Conservation (phyloP, 1,284 basidiomycete genomes). For the Coniferiporia weirii region DNA sequence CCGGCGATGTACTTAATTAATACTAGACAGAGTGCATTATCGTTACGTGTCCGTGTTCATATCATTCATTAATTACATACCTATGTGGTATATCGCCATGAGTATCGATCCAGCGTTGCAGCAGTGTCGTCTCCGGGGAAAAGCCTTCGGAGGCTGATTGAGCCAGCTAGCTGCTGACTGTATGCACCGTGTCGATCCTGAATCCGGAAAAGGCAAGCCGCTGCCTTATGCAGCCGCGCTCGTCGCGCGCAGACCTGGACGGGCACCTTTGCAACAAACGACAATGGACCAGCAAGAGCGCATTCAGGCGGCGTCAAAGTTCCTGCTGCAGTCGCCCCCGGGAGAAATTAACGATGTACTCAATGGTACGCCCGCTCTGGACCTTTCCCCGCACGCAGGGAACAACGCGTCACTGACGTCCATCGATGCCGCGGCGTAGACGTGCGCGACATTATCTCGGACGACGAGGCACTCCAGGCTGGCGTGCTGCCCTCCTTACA, state of each 20-base stretch:
- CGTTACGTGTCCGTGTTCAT: background rate
- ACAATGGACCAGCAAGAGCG: conserved; percentile 57
- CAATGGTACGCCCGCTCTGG: conserved; percentile 53
- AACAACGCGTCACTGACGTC: conserved; percentile 6
- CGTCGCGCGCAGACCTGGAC: no score
- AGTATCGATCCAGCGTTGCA: background rate
- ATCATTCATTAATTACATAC: background rate
- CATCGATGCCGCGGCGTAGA: conserved; percentile 43
- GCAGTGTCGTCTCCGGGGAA: background rate
- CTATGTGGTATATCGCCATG: conserved; percentile 19
- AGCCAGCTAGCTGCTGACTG: background rate
- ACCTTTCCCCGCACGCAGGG: conserved; percentile 11
- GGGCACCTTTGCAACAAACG: background rate
- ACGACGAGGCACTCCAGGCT: conserved; percentile 76
- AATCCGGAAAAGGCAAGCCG: background rate
- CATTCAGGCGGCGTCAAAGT: conserved; percentile 66
- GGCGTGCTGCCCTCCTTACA: conserved; percentile 72
- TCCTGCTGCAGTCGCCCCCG: conserved; percentile 86
- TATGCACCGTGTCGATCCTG: background rate
- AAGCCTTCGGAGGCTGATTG: background rate
- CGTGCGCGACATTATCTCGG: conserved; percentile 80
- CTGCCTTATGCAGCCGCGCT: background rate
- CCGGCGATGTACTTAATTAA: conserved; percentile 16
- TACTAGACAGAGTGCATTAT: conserved; percentile 5
- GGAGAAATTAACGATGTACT: conserved; percentile 95